phyloP scores from a whole-genome alignment of 495 filamentous ascomycete genomes.

The Platismatia glauca region DNA sequence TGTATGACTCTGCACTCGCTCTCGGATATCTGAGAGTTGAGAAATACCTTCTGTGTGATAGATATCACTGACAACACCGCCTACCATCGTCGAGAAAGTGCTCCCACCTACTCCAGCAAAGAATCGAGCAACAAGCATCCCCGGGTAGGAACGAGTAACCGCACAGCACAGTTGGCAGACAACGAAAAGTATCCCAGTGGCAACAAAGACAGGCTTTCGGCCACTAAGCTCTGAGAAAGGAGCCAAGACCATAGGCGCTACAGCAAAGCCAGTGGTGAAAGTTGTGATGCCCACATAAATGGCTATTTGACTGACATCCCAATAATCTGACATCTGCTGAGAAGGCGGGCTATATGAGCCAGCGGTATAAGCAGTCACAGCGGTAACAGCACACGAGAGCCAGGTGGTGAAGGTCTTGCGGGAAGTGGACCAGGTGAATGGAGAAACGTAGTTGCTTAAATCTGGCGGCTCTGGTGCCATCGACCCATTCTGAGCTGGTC shows the following conservation, averaged over 20 bases:
- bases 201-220: slow-evolving; percentile 70
- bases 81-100: slow-evolving; percentile 88
- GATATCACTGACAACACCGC: slow-evolving; percentile 83
- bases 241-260: slow-evolving; percentile 84
- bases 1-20: not conserved
- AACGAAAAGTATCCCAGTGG: slow-evolving; percentile 59
- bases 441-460: slow-evolving; percentile 58
- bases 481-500: slow-evolving; percentile 28
- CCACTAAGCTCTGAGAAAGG: slow-evolving; percentile 87
- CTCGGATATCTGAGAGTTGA: too few species aligned
- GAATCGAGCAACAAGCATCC: slow-evolving; percentile 70
- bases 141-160: slow-evolving; percentile 58
- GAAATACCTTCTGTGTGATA: slow-evolving; percentile 57
- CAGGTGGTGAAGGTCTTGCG: slow-evolving; percentile 66
- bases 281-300: slow-evolving; percentile 70
- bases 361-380: slow-evolving; percentile 70
- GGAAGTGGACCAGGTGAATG: slow-evolving; percentile 61
- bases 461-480: slow-evolving; percentile 49
- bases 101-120: slow-evolving; percentile 63
- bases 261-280: slow-evolving; percentile 74
- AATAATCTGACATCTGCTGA: slow-evolving; percentile 51
- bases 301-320: slow-evolving; percentile 53
- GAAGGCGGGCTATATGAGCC: slow-evolving; percentile 69
- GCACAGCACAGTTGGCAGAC: slow-evolving; percentile 67
- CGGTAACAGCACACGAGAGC: slow-evolving; percentile 67